A percentile compares a stretch with the other conserved stretches of the same genome.
Evolutionary conservation across 495 filamentous ascomycete genomes (phyloP).

Genomic region (Penicillium odoratum): DNA sequence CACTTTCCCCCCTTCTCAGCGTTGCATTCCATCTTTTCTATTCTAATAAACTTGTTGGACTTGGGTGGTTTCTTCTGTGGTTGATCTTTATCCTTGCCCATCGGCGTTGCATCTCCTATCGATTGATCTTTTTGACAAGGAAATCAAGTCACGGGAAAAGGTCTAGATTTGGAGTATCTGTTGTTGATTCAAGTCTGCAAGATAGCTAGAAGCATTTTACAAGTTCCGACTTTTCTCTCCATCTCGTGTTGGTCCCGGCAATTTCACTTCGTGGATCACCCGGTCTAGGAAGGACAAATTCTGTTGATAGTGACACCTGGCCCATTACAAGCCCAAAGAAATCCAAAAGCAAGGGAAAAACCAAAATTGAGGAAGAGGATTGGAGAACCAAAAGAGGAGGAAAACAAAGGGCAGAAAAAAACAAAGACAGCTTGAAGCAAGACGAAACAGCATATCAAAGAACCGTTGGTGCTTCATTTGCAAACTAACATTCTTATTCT

Average conservation of each 20-base stretch:
- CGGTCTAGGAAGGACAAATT: conserved; percentile 33
- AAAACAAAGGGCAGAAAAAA: conserved; percentile 18
- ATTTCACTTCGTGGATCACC: conserved; percentile 26
- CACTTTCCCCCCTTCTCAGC: conserved; percentile 6
- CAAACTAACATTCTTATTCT: conserved; percentile 2
- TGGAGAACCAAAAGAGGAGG: conserved; percentile 12
- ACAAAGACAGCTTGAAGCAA: conserved; percentile 18
- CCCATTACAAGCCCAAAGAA: conserved; percentile 15
- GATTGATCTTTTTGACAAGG: conserved; percentile 24
- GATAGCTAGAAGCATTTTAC: conserved; percentile 55
- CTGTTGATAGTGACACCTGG: conserved; percentile 25
- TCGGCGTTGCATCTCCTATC: conserved; percentile 14
- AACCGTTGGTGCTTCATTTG: not conserved
- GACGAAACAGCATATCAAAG: conserved; percentile 7
- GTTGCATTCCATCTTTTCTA: conserved; percentile 15
- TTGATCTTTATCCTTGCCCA: conserved; percentile 7
- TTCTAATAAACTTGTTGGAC: not conserved
- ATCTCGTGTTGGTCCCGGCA: conserved; percentile 39
- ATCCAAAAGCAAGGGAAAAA: conserved; percentile 17
- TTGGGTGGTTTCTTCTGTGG: not conserved
- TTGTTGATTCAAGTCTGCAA: conserved; percentile 45
- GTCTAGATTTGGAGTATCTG: conserved; percentile 24
- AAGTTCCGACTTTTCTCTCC: conserved; percentile 48
- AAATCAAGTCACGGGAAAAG: conserved; percentile 25
- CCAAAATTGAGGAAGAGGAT: conserved; percentile 18